Percentiles rank a stretch among this genome's conserved stretches.
Conservation (phyloP, 768 basidiomycete species). For the Rhizopogon rudus region DNA sequence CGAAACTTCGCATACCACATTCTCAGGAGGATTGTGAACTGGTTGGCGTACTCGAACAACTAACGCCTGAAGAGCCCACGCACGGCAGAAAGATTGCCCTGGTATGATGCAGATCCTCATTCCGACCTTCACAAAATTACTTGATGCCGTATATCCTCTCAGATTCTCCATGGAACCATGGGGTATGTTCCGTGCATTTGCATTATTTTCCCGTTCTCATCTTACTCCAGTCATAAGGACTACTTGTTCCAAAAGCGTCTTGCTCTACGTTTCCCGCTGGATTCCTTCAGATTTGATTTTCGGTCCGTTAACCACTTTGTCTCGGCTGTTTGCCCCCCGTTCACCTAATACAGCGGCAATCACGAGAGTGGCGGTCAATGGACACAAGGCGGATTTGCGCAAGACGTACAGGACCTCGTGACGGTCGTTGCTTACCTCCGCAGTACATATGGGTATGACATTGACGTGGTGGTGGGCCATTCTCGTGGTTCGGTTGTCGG, state of each 20-base stretch:
- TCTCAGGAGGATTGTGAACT: constrained; percentile 39
- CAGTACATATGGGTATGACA: constrained; percentile 53
- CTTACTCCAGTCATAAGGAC: constrained; percentile 65
- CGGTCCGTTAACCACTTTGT: constrained; percentile 43
- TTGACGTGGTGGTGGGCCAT: constrained; percentile 72
- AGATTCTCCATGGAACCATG: constrained; percentile 79
- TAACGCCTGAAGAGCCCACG: constrained; percentile 43
- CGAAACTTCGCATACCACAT: constrained; percentile 52
- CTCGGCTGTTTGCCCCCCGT: constrained; percentile 1
- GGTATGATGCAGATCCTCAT: constrained; percentile 35
- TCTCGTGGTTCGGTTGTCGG: constrained; percentile 71
- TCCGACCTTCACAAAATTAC: constrained; percentile 6
- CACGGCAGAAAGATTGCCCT: constrained; percentile 59
- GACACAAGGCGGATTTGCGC: constrained; percentile 51
- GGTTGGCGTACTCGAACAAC: constrained; percentile 60
- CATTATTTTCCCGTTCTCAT: background rate
- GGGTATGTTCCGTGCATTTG: constrained; percentile 43
- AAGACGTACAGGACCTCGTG: constrained; percentile 63
- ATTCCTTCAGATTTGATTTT: constrained; percentile 87
- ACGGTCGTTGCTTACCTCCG: constrained; percentile 62
- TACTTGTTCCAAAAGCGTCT: constrained; percentile 78
- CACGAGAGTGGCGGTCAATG: constrained; percentile 71
- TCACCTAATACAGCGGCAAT: constrained; percentile 49
- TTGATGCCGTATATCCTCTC: constrained; percentile 12
- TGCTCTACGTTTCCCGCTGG: constrained; percentile 57